Evolutionary conservation across 2,329 filamentous ascomycete genomes (phyloP).

Genomic region (Colletotrichum tamarilloi): DNA sequence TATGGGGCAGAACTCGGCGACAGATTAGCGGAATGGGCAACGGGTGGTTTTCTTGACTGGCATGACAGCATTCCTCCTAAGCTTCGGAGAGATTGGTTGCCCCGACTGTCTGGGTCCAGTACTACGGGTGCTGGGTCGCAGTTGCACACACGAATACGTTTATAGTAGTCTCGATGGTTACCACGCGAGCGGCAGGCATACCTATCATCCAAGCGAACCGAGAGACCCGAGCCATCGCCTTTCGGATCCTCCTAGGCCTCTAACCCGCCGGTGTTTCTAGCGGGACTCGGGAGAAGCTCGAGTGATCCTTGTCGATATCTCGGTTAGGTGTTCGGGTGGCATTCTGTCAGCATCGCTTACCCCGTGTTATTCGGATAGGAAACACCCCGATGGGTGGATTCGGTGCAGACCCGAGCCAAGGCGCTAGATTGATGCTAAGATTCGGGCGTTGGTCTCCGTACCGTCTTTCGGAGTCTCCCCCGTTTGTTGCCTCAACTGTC

Average conservation of each 20-base stretch:
- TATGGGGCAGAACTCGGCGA: not conserved
- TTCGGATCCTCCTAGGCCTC: not conserved
- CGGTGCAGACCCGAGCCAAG: constrained; percentile 20
- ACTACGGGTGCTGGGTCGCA: too few species aligned
- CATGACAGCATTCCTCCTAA: not conserved
- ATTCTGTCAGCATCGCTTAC: constrained; percentile 23
- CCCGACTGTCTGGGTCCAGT: constrained; percentile 12
- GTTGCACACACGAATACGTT: not conserved
- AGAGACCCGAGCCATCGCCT: constrained; percentile 5
- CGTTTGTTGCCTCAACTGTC: not conserved
- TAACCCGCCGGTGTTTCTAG: not conserved
- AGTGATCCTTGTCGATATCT: constrained; percentile 1
- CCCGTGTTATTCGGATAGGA: constrained; percentile 20
- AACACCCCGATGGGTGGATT: not conserved
- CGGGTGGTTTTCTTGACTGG: not conserved
- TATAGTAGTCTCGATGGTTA: not conserved
- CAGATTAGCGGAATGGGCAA: not conserved
- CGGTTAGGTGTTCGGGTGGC: constrained; percentile 16
- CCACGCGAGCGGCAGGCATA: constrained; percentile 27
- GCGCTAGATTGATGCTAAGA: constrained; percentile 30
- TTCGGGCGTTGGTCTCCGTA: constrained; percentile 1
- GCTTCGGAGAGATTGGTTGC: not conserved
- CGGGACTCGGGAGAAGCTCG: not conserved
- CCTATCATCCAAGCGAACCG: constrained; percentile 4
- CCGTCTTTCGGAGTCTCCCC: not conserved